Evolutionary conservation across 2,329 filamentous ascomycete species (phyloP).

Genomic region (Teratosphaeriaceae sp.): DNA sequence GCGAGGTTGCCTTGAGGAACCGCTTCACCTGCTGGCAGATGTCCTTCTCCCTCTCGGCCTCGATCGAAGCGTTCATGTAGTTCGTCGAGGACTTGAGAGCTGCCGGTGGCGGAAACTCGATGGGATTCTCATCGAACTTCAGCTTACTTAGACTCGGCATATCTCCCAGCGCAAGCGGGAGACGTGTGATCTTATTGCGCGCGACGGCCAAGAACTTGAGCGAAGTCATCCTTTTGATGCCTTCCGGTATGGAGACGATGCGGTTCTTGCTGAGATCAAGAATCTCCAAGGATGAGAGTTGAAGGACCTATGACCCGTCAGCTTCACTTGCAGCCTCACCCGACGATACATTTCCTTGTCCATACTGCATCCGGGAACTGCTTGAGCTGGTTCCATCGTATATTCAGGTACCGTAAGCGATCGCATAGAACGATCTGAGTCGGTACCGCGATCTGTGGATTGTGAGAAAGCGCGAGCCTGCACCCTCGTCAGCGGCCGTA

Average conservation of each 20-base stretch:
- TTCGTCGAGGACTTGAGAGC: conserved; percentile 27
- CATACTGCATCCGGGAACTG: conserved; percentile 60
- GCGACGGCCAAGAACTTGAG: conserved; percentile 84
- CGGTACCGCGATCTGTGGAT: conserved; percentile 64
- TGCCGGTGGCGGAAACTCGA: conserved; percentile 62
- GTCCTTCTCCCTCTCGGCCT: conserved; percentile 54
- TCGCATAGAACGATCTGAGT: conserved; percentile 67
- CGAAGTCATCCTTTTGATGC: conserved; percentile 73
- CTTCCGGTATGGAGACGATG: conserved; percentile 67
- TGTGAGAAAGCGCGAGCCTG: conserved; percentile 76
- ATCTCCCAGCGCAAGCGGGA: conserved; percentile 78
- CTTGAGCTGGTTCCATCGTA: conserved; percentile 66
- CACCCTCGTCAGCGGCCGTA: conserved; percentile 6
- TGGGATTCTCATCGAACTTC: conserved; percentile 82
- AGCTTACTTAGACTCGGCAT: conserved; percentile 85
- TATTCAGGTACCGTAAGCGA: conserved; percentile 72
- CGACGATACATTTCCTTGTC: conserved; percentile 14
- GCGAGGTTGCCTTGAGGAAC: conserved; percentile 44
- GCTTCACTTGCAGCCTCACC: conserved; percentile 3
- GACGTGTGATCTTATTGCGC: conserved; percentile 76
- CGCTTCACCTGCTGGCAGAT: conserved; percentile 55
- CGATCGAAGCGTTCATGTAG: conserved; percentile 33
- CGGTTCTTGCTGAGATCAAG: conserved; percentile 88
- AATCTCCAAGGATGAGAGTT: conserved; percentile 81
- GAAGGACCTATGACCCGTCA: conserved; percentile 60